Evolutionary conservation across 805 yeast species (phyloP), one percentile per base, ranked within the genome.

Genomic region (Myxozyma vanderwaltii): DNA sequence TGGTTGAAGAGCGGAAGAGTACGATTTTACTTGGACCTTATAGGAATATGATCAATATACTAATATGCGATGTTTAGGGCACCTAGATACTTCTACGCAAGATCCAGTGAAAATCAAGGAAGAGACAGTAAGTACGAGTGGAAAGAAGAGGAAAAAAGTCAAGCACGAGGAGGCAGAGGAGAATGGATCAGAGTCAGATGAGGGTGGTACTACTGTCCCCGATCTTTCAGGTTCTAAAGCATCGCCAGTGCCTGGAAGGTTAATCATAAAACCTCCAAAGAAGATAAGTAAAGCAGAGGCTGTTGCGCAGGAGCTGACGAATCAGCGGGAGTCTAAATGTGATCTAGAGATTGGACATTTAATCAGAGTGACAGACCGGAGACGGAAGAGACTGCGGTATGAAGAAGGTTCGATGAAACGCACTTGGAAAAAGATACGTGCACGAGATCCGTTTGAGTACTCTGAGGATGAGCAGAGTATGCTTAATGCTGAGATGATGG

Each of bases 381-480:
- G 71, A 6, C 54, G 62, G 24, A 51, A 54, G 19, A 59, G 68
- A 1, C 59, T 66, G 5, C 57, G 69, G 17, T 59, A 56, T 26
- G 50, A 53, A 10, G 64, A 61, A 26, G 70, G 74, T n/a, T 57
- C 73, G 5, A 35, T 73, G 10, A 51, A 55, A 31, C 66, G 67
- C 17, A 56, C 69, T 3, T 73, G 75, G 75, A 33, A 47, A 4
- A 54, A 54, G 39, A 70, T 74, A 44, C 58, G 62, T 27, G 70
- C 66, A 23, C 41, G 69, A 4, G 76, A 75, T 43, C 74, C 76
- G 19, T 40, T 74, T 12, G 72, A 72, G 51, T 64, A 70, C 40
- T 70, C 75, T 13, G 77, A 74, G 49, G 69, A 66, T 24, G 77
- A 74, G 55, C 51, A 54, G 41, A 51, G 41, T 23, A 43, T 47